A percentile compares a stretch with the other conserved stretches of the same genome.
Conservation (phyloP, 2,329 filamentous ascomycete genomes). For the Celoporthe dispersa region DNA sequence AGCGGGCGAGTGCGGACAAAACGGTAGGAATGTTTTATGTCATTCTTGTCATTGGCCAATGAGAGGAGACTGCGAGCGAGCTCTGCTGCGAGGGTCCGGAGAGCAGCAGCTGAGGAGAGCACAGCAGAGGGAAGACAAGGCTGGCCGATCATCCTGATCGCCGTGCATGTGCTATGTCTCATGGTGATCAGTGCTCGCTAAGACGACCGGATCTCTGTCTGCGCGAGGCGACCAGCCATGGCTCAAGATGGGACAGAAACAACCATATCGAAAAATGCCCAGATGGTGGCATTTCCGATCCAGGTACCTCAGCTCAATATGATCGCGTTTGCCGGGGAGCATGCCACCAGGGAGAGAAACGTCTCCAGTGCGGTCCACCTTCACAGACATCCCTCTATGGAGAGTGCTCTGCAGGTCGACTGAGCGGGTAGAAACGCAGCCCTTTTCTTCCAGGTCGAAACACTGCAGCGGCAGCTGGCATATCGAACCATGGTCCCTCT, state of each 20-base stretch:
- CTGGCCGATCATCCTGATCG: neutral
- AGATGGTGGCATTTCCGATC: too few relatives aligned
- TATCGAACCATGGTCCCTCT: neutral
- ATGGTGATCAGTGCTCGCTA: neutral
- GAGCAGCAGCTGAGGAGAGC: neutral
- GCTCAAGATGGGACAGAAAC: neutral
- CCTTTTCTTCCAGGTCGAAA: neutral
- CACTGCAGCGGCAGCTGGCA: neutral
- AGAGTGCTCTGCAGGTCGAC: neutral
- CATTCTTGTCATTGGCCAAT: conserved; percentile 9
- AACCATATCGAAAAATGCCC: neutral
- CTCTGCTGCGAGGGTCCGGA: neutral
- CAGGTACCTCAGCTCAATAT: neutral
- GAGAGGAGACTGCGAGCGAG: neutral
- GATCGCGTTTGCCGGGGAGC: neutral
- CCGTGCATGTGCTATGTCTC: neutral
- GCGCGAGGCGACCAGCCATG: neutral
- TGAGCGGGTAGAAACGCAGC: neutral
- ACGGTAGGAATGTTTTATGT: neutral
- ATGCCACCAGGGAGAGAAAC: neutral
- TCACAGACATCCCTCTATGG: neutral
- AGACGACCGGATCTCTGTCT: neutral
- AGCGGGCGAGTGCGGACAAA: neutral
- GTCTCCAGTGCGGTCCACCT: neutral
- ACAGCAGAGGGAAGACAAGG: neutral